Base-by-base conservation (phyloP, 768 basidiomycete genomes). In the Mrakia blollopis region DNA sequence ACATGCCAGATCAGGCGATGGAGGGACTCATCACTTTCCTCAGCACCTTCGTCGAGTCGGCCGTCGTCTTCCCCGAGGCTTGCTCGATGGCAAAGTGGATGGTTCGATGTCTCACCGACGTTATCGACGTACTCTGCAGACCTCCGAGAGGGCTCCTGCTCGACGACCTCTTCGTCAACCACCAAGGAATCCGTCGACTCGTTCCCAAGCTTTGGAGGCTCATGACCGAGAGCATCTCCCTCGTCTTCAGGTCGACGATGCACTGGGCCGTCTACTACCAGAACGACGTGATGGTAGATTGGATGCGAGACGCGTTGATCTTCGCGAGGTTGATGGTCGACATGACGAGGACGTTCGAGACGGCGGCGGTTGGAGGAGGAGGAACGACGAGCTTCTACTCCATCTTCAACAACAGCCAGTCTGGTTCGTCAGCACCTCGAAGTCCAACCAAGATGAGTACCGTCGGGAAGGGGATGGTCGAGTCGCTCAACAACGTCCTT, bases 281-380 rank as follows among this genome's bases (percentile, higher is more conserved):
- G 73, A 89, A 88, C 80, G 88, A 89, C 37, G 89, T 90, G 75
- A 97, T 99, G 95, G 87, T 91, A 21, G 88, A 89, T 44, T 99
- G 97, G 97, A 98, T 99, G 97, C 89, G 95, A 74, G 97, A 98
- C 82, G 97, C 95, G 3, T 86, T 98, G 72, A 94, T 98, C 79
- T 94, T 97, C 81, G 94, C 91, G 13, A 85, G 91, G 79, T 92
- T 95, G 80, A 87, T 97, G 86, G 84, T 97, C 67, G 90, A 89
- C 3, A 90, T 93, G 79, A 89, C 93, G 84, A 85, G 89, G 61
- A 88, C 90, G 16, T 89, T 99, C 78, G 94, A 96, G 83, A 70
- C 67, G 18, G 86, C 85, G 37, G 90, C 91, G 14, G 83, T 87
- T 67, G 82, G 85, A 16, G 82, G 75, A 16, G 82, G 75, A 74